Evolutionary conservation across 148 eudicot species (phyloP), one percentile per base, ranked within the genome.

Genomic region (Vaccinium myrtillus): DNA sequence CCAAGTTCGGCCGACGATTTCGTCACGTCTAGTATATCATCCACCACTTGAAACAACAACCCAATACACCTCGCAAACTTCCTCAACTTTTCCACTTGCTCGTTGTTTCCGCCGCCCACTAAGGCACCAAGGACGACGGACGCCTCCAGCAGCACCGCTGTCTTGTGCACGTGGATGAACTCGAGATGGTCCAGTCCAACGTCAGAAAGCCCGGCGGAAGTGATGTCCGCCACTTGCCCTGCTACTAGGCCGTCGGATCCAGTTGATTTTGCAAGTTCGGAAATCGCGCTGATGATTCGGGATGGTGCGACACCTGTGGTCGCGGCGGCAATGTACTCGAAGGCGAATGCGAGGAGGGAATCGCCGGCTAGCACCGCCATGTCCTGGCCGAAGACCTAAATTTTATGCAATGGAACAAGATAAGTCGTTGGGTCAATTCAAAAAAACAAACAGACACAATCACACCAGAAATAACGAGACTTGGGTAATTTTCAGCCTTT

Each of bases 311-410:
- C 85, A 0, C 81, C 83, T 0, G 3, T 50, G 0, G 89, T 83
- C 4, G 81, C 83, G 1, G 86, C 81, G 69, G 85, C 81, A 13
- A 89, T 67, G 83, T 81, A 46, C 77, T 89, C 85, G 49, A 89
- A 87, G 23, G 91, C 81, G 13, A 83, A 89, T 0, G 87, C 89
- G 15, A 87, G 77, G 55, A 89, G 79, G 27, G 91, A 78, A 30
- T 89, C 89, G 0, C 89, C 91, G 10, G 89, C 87, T 8, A 89
- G 89, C n/a, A 89, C 91, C 16, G 91, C 91, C 23, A 87, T 85
- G 30, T 89, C 88, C 85, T 89, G 88, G 19, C 91, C 89, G 46
- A 76, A 89, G 18, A 89, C 74, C 74, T 69, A 30, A 69, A 1
- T 27, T 6, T 65, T 65, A 8, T 30, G 74, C 39, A 27, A 69